A percentile compares a stretch with the other conserved stretches of the same genome.
Conservation (phyloP, 2,329 filamentous ascomycete genomes). For the Myrmaecium sp. region DNA sequence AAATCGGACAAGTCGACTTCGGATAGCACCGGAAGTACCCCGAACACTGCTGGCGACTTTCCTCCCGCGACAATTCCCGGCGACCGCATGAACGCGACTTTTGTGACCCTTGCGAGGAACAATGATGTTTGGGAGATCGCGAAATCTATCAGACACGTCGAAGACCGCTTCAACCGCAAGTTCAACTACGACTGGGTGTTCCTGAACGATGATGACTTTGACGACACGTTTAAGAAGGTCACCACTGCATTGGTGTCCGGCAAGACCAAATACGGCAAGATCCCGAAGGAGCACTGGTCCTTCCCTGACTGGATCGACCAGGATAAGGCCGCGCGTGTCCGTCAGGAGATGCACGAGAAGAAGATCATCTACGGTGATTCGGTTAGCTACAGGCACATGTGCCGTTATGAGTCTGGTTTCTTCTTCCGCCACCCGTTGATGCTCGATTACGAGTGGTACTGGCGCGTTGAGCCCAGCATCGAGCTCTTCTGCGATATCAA, state of each 20-base stretch:
- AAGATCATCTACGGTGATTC: slow-evolving; percentile 99
- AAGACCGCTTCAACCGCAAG: slow-evolving; percentile 93
- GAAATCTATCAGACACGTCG: slow-evolving; percentile 84
- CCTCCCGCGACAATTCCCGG: slow-evolving; percentile 37
- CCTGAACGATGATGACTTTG: slow-evolving; percentile 88
- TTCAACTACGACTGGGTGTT: slow-evolving; percentile 99
- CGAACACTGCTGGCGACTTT: slow-evolving; percentile 15
- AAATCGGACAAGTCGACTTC: slow-evolving; percentile 5
- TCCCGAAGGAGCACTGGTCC: slow-evolving; percentile 88
- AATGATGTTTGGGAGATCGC: slow-evolving; percentile 92
- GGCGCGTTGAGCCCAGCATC: slow-evolving; percentile 94
- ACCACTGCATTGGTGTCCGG: slow-evolving; percentile 83
- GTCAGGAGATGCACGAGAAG: slow-evolving; percentile 81
- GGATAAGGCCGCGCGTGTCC: slow-evolving; percentile 75
- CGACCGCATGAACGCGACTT: slow-evolving; percentile 86
- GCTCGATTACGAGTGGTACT: slow-evolving; percentile 98
- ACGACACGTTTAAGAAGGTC: slow-evolving; percentile 82
- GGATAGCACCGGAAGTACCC: slow-evolving; percentile 13
- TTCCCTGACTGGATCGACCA: slow-evolving; percentile 94
- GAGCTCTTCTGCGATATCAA: slow-evolving; percentile 92
- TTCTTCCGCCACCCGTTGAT: slow-evolving; percentile 93
- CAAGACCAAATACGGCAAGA: slow-evolving; percentile 77
- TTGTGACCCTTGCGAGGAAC: slow-evolving; percentile 90
- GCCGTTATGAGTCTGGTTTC: slow-evolving; percentile 96
- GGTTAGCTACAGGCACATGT: slow-evolving; percentile 97